Percentiles rank a stretch among this genome's conserved stretches.
Conservation (phyloP, 306 rosid genomes). For the Rosa rugosa region DNA sequence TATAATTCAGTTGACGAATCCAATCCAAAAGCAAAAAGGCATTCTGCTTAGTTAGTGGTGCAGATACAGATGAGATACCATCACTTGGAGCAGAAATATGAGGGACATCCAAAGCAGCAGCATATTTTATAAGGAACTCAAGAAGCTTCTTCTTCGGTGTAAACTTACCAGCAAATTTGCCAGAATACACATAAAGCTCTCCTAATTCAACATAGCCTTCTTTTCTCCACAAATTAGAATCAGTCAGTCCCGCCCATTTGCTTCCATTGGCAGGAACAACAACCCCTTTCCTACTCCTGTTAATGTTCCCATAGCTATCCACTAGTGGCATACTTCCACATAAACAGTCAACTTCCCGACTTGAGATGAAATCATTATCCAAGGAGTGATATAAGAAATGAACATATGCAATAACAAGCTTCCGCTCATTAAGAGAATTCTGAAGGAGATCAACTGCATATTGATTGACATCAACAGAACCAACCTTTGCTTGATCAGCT, state of each 20-base stretch:
- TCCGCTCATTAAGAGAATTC: constrained; percentile 16
- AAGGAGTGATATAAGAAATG: constrained; percentile 61
- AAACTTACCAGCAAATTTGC: constrained; percentile 35
- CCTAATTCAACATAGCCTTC: constrained; percentile 56
- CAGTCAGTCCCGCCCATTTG: constrained; percentile 62
- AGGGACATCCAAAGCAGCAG: constrained; percentile 62
- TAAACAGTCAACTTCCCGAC: constrained; percentile 12
- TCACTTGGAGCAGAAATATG: constrained; percentile 55
- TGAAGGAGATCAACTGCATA: constrained; percentile 37
- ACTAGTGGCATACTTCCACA: constrained; percentile 55
- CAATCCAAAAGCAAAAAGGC: constrained; percentile 63
- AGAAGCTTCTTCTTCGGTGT: constrained; percentile 23
- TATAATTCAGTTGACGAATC: constrained; percentile 37
- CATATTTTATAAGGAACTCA: constrained; percentile 39
- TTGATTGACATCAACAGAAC: not conserved
- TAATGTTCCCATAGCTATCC: constrained; percentile 47
- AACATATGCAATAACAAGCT: constrained; percentile 37
- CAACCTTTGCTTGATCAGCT: constrained; percentile 14
- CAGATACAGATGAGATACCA: constrained; percentile 41
- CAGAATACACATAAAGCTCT: constrained; percentile 40
- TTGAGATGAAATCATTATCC: constrained; percentile 15
- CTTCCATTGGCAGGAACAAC: constrained; percentile 68
- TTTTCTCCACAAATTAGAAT: constrained; percentile 58
- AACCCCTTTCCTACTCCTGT: constrained; percentile 23
- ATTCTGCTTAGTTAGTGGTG: constrained; percentile 55